Base-by-base conservation (phyloP, 345 rosid genomes). In the Ricinus communis region DNA sequence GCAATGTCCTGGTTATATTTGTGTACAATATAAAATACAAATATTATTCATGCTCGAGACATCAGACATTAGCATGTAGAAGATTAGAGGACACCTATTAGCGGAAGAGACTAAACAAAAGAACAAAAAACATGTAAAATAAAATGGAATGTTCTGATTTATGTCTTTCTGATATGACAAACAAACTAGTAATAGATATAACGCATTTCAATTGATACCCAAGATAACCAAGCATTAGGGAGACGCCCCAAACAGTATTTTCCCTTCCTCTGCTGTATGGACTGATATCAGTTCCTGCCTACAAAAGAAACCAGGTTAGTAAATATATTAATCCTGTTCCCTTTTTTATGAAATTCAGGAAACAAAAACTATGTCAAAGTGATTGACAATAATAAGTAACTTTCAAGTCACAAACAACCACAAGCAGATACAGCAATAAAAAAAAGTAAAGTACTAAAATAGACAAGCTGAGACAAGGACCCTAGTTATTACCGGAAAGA, bases 171-270 rank as follows among this genome's bases (percentile, higher is more conserved):
- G 18, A 10, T 15, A n/a, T 15, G 46, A 67, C 38, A 55, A 46
- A 43, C 15, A 65, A 49, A 45, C 56, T 61, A 64, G 19, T 16
- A 45, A 21, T 52, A 16, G 15, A 53, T 33, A n/a, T 27, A 65
- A 68, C 65, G 41, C 72, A 53, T 69, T 70, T 62, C 45, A 54
- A 71, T 77, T 58, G 47, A 57, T 89, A 95, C 99, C 97, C 97
- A 33, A 95, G 96, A 87, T 95, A 95, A 77, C 97, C 93, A 59
- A 80, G 79, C 97, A 95, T 95, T 73, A 95, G 81, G 56, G 88
- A 87, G 70, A 87, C 89, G 49, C 99, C 99, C 97, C 97, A 90
- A 8, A 86, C 89, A 47, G 99, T 95, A 74, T 87, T 95, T 73
- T 95, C 97, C 75, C 99, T 87, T 75, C 98, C 96, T 74, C 81